Evolutionary conservation across 257 asterid species (phyloP).

Genomic region (Cinchona pubescens): DNA sequence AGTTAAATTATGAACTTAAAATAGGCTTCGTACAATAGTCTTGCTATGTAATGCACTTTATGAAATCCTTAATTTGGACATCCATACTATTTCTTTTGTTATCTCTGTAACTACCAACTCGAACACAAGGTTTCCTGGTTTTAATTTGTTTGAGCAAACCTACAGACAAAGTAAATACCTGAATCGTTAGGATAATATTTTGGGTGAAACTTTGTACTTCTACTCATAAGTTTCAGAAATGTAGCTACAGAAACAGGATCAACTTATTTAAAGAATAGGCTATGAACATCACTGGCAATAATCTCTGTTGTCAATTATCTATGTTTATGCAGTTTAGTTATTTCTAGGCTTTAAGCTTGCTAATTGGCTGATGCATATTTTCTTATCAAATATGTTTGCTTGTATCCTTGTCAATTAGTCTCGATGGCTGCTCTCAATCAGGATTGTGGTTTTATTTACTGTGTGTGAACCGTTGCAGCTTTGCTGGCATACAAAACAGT

Average conservation of each 20-base stretch:
- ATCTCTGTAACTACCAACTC: not conserved
- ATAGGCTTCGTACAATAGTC: not conserved
- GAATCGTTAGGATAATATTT: not conserved
- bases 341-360: not conserved
- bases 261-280: not conserved
- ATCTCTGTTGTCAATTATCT: not conserved
- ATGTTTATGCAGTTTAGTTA: not conserved
- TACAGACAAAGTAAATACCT: not conserved
- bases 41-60: not conserved
- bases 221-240: not conserved
- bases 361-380: not conserved
- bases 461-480: conserved; percentile 41
- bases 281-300: not conserved
- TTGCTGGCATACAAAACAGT: conserved; percentile 82
- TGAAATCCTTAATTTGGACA: not conserved
- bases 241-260: not conserved
- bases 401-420: not conserved
- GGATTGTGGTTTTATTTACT: not conserved
- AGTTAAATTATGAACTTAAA: not conserved
- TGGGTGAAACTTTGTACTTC: not conserved
- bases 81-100: not conserved
- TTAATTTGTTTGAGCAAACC: not conserved
- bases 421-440: not conserved
- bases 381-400: not conserved
- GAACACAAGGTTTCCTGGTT: not conserved